Evolutionary conservation across 2,329 filamentous ascomycete species (phyloP), one percentile per base, ranked within the genome.

Genomic region (Colletotrichum sublineola): DNA sequence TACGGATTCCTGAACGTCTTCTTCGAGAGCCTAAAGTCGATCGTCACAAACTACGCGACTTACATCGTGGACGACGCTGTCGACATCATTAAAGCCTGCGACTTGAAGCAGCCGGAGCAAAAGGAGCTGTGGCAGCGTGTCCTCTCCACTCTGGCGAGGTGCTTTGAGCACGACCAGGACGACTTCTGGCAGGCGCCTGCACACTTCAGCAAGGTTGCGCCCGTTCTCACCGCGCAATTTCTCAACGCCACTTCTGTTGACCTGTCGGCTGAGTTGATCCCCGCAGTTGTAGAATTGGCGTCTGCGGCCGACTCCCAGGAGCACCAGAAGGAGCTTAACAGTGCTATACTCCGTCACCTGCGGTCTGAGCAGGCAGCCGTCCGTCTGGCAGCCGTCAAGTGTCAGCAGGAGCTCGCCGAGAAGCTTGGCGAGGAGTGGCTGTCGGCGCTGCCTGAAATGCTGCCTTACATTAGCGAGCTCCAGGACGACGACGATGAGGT

Each of bases 401-500:
- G 92, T 76, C 90, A 98, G 84, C 92, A 95, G 79, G 89, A 88
- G 18, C 85, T 98, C 74, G 97, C 95, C 15, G 90, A 93, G 76
- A 87, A 90, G 60, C 83, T 98, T 36, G 95, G 95, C 71, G 95
- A 98, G 81, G 96, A 99, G 79, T 99, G 96, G 96, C 84, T 99
- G 72, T 89, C 91, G 1, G 89, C 97, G 85, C 82, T 98, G 79
- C 94, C 96, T 0, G 96, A 99, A 87, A 98, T 98, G 93, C 84
- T 99, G 80, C 96, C 97, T 29, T 94, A 96, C 75, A 97, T 99
- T 77, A 97, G 94, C 78, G 96, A 99, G 84, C 82, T 97, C 78
- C 93, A 97, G 84, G 96, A 99, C 80, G 96, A 99, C 80, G 96
- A 98, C 76, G 95, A 98, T 79, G 96, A 98, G 84, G 87, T 88